These are phyloP conservation scores for Cyberlindnera xishuangbannaensis DNA, from an alignment of 805 yeast genomes.

Conservation along the genomic window DNA sequence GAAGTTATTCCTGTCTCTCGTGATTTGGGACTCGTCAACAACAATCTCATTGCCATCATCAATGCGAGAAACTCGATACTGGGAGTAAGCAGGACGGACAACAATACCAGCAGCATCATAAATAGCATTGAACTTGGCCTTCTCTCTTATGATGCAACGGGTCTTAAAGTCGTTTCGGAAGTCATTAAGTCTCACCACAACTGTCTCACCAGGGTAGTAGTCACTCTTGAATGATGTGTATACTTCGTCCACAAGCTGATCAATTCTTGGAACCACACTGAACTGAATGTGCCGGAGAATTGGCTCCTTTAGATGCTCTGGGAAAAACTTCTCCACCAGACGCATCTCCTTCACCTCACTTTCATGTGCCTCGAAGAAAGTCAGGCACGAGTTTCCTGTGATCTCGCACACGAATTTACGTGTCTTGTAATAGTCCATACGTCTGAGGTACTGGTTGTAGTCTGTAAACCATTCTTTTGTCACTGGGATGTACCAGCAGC, in stretches of 20 bases:
- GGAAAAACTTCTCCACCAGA: slow-evolving; percentile 75
- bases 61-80: slow-evolving; percentile 64
- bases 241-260: slow-evolving; percentile 81
- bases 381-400: slow-evolving; percentile 87
- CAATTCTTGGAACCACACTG: slow-evolving; percentile 74
- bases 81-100: slow-evolving; percentile 47
- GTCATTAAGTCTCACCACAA: slow-evolving; percentile 44
- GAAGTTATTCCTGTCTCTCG: slow-evolving; percentile 79
- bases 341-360: slow-evolving; percentile 61
- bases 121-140: slow-evolving; percentile 65
- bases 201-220: slow-evolving; percentile 88
- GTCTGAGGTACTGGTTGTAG: slow-evolving; percentile 68
- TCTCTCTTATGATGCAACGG: slow-evolving; percentile 65
- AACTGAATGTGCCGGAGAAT: slow-evolving; percentile 82
- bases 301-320: slow-evolving; percentile 88
- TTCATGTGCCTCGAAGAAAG: slow-evolving; percentile 82
- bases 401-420: slow-evolving; percentile 92
- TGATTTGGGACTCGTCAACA: slow-evolving; percentile 66
- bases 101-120: slow-evolving; percentile 30
- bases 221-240: slow-evolving; percentile 72
- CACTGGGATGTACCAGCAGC: slow-evolving; percentile 76
- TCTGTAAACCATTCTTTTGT: slow-evolving; percentile 84
- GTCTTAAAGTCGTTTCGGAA: slow-evolving; percentile 24
- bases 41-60: slow-evolving; percentile 52
- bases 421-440: slow-evolving; percentile 67